Percentiles rank a stretch among this genome's conserved stretches.
Evolutionary conservation across 768 basidiomycete species (phyloP).

Genomic region (Leccinum ochraceum): DNA sequence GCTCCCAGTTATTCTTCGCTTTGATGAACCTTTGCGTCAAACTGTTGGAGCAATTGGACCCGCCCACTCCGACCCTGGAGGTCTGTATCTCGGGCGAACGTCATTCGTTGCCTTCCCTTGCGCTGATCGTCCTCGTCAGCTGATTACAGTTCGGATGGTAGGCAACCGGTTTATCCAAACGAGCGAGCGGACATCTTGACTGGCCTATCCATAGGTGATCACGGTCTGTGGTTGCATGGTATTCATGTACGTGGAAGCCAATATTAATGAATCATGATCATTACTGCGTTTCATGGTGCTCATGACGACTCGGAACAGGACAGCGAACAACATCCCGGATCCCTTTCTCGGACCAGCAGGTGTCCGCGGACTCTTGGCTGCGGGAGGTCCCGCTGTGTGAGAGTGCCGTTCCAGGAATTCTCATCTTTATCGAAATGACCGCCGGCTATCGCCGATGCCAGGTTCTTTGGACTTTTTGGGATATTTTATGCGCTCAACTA

Average conservation of each 20-base stretch:
- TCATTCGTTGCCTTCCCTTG: not conserved
- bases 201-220: constrained; percentile 39
- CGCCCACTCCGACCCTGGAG: constrained; percentile 59
- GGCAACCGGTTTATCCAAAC: constrained; percentile 10
- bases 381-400: constrained; percentile 64
- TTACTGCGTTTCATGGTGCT: constrained; percentile 45
- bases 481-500: constrained; percentile 73
- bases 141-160: constrained; percentile 64
- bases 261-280: constrained; percentile 38
- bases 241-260: constrained; percentile 43
- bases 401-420: constrained; percentile 40
- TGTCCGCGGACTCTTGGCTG: constrained; percentile 55
- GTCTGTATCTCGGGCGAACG: constrained; percentile 33
- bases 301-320: constrained; percentile 30
- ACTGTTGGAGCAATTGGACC: constrained; percentile 54
- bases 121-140: constrained; percentile 28
- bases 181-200: not conserved
- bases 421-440: constrained; percentile 43
- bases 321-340: constrained; percentile 47
- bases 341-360: constrained; percentile 71
- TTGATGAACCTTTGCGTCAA: constrained; percentile 67
- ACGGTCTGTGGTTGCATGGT: constrained; percentile 53
- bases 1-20: constrained; percentile 59
- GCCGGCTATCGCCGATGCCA: not conserved
- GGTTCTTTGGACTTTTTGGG: constrained; percentile 79